Evolutionary conservation across 2,329 filamentous ascomycete genomes (phyloP).

Genomic region (Alternaria dauci): DNA sequence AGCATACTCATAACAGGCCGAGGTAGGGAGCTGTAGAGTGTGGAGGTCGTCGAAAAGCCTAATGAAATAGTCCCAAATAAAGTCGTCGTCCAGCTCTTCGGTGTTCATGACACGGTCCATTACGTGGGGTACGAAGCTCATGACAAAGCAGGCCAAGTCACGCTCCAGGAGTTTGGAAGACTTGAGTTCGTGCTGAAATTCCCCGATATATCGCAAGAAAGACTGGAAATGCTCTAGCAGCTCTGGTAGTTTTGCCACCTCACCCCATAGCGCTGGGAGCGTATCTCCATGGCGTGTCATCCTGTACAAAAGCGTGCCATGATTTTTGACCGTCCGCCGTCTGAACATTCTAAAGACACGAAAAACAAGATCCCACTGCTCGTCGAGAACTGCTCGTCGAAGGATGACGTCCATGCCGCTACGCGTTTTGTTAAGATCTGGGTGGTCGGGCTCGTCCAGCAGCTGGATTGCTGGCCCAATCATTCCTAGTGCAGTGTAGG

Average conservation of each 20-base stretch:
- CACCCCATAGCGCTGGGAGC: conserved; percentile 36
- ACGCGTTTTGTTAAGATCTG: conserved; percentile 14
- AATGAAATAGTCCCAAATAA: conserved; percentile 37
- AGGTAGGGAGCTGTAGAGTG: conserved; percentile 26
- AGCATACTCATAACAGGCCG: conserved; percentile 37
- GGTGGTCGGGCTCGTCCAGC: conserved; percentile 51
- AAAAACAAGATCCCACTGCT: conserved; percentile 49
- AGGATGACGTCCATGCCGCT: conserved; percentile 45
- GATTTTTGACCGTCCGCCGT: conserved; percentile 10
- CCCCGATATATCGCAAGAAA: conserved; percentile 37
- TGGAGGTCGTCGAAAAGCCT: conserved; percentile 37
- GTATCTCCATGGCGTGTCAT: conserved; percentile 18
- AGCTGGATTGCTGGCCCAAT: conserved; percentile 50
- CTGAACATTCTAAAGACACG: conserved; percentile 37
- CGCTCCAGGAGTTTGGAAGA: conserved; percentile 23
- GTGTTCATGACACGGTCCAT: conserved; percentile 35
- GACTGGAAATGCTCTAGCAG: conserved; percentile 36
- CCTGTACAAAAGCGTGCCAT: background rate
- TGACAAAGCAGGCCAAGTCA: conserved; percentile 31
- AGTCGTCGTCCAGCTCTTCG: conserved; percentile 32
- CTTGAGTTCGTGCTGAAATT: conserved; percentile 35
- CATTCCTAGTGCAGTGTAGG: conserved; percentile 55
- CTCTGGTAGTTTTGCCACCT: conserved; percentile 33
- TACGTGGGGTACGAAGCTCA: conserved; percentile 40
- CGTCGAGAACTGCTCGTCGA: conserved; percentile 37